phyloP scores from a whole-genome alignment of 2,329 filamentous ascomycete species.

The Chaetothyriales sp. region DNA sequence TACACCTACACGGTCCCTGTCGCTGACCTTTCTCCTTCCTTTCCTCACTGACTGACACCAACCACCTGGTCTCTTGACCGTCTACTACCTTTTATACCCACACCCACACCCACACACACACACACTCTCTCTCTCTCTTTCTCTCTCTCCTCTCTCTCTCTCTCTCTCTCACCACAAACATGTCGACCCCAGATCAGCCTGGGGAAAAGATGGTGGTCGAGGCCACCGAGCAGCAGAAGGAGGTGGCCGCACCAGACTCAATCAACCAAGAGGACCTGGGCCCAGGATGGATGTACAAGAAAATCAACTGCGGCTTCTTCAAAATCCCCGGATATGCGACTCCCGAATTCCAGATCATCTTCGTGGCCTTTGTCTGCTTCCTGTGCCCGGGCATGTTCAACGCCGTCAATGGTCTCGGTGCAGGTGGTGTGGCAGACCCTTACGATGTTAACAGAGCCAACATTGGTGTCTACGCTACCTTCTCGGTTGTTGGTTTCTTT shows the following conservation, averaged over 20 bases:
- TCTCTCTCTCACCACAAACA: too few relatives aligned
- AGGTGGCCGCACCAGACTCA: conserved; percentile 6
- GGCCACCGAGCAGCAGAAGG: conserved; percentile 4
- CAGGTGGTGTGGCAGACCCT: conserved; percentile 43
- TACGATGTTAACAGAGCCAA: conserved; percentile 51
- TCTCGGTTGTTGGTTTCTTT: conserved; percentile 43
- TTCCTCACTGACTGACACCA: too few relatives aligned
- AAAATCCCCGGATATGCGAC: conserved; percentile 56
- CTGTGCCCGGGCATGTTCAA: conserved; percentile 62
- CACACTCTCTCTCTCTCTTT: too few relatives aligned
- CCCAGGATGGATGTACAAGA: conserved; percentile 52
- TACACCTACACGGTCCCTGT: too few relatives aligned
- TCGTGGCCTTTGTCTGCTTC: conserved; percentile 58
- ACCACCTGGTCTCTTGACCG: too few relatives aligned
- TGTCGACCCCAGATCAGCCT: conserved; percentile 9
- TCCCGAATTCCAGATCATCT: conserved; percentile 53
- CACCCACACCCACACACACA: too few relatives aligned
- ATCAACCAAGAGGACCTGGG: conserved; percentile 13
- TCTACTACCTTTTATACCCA: too few relatives aligned
- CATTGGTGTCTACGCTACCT: conserved; percentile 54
- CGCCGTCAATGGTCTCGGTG: conserved; percentile 49
- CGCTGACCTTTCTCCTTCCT: too few relatives aligned
- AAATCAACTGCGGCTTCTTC: conserved; percentile 38
- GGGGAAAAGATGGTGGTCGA: conserved; percentile 13
- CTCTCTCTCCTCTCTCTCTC: too few relatives aligned